A percentile compares a stretch with the other conserved stretches of the same genome.
Evolutionary conservation across 331 rosid genomes (phyloP).

Genomic region (Telfairia occidentalis): DNA sequence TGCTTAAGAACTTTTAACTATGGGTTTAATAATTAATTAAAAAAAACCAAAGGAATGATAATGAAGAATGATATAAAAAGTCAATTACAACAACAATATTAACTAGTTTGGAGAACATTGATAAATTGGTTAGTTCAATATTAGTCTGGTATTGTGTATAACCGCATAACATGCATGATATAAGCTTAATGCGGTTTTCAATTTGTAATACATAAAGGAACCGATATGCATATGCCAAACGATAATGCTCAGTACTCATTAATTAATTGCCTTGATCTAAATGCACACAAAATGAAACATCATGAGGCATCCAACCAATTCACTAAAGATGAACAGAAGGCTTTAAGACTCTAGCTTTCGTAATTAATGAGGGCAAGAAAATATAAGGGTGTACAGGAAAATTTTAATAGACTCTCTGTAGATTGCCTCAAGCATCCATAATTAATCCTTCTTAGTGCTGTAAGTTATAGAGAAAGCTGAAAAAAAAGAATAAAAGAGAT

Average conservation of each 20-base stretch:
- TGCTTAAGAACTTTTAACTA: background rate
- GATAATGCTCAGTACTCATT: background rate
- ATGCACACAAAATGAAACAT: background rate
- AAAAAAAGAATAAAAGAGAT: constrained; percentile 17
- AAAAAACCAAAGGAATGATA: background rate
- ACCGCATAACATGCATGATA: background rate
- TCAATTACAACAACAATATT: background rate
- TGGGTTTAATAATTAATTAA: background rate
- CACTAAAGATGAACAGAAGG: background rate
- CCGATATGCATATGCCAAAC: background rate
- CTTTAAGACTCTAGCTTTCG: background rate
- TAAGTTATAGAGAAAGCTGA: background rate
- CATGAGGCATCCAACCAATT: background rate
- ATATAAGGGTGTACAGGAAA: background rate
- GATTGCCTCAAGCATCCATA: background rate
- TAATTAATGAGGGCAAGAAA: background rate
- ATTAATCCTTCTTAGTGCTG: background rate
- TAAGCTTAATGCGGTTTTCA: background rate
- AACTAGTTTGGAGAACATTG: background rate
- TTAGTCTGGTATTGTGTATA: background rate
- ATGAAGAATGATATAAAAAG: background rate
- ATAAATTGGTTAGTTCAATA: background rate
- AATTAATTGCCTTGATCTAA: background rate
- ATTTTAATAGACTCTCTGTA: background rate
- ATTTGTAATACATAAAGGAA: background rate